A percentile compares a stretch with the other conserved stretches of the same genome.
Evolutionary conservation across 2,329 filamentous ascomycete genomes (phyloP).

Genomic region (Cryphonectria carpinicola): DNA sequence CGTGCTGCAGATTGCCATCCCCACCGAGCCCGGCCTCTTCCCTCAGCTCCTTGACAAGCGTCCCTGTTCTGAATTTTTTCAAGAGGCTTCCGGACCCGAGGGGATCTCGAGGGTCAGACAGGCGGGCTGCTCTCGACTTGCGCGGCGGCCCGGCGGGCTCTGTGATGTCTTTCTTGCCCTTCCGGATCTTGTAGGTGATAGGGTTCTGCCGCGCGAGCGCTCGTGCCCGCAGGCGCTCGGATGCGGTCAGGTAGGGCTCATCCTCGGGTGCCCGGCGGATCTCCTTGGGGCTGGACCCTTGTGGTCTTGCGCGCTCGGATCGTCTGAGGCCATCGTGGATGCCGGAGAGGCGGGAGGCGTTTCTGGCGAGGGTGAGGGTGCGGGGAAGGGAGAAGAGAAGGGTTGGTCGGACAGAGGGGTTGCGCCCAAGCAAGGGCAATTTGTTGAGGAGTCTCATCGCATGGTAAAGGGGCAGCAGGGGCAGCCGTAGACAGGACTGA

Average conservation of each 20-base stretch:
- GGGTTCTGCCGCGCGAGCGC: constrained; percentile 30
- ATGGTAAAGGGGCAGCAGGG: constrained; percentile 7
- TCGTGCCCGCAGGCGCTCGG: constrained; percentile 35
- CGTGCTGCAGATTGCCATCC: constrained; percentile 26
- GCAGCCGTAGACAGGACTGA: background rate
- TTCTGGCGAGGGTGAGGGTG: constrained; percentile 36
- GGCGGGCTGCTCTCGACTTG: constrained; percentile 39
- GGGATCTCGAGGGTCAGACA: constrained; percentile 51
- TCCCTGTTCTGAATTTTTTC: constrained; percentile 55
- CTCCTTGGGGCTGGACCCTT: constrained; percentile 35
- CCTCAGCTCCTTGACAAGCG: constrained; percentile 40
- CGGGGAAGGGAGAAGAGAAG: constrained; percentile 7
- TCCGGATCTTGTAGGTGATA: constrained; percentile 40
- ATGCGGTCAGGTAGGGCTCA: constrained; percentile 28
- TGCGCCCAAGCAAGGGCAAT: constrained; percentile 26
- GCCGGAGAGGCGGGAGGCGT: constrained; percentile 64
- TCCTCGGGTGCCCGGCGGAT: constrained; percentile 19
- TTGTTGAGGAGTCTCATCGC: constrained; percentile 28
- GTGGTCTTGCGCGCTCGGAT: constrained; percentile 41
- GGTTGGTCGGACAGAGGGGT: constrained; percentile 7
- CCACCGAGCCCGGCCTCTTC: constrained; percentile 27
- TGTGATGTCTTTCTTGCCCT: constrained; percentile 58
- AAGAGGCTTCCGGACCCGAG: constrained; percentile 63
- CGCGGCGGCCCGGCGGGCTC: constrained; percentile 39
- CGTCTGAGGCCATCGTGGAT: constrained; percentile 68